Percentiles rank a stretch among this genome's conserved stretches.
Evolutionary conservation across 2,329 filamentous ascomycete genomes (phyloP).

Genomic region (Colletotrichum karsti): DNA sequence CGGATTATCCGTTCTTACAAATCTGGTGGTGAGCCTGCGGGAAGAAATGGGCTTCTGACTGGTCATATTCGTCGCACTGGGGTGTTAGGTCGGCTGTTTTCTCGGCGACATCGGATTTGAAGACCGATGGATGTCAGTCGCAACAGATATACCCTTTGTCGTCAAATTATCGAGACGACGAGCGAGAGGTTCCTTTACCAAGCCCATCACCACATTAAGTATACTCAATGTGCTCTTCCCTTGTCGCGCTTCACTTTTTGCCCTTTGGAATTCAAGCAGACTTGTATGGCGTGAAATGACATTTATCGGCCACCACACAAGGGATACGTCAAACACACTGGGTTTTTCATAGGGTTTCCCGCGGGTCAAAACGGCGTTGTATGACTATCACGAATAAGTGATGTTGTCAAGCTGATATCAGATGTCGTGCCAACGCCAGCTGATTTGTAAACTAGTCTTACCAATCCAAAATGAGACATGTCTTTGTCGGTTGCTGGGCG

Average conservation of each 20-base stretch:
- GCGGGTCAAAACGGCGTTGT: not conserved
- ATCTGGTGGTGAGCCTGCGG: not conserved
- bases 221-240: no score
- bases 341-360: not conserved
- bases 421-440: not conserved
- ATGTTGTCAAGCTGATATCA: not conserved
- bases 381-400: not conserved
- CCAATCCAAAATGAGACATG: not conserved
- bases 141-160: no score
- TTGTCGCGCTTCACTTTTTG: not conserved
- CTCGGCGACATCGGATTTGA: no score
- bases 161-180: no score
- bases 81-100: no score
- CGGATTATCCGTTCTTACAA: not conserved
- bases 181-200: no score
- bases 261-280: not conserved
- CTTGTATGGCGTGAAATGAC: not conserved
- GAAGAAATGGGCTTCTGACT: not conserved
- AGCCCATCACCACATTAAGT: no score
- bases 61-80: not conserved
- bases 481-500: not conserved
- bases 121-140: no score
- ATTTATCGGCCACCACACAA: not conserved
- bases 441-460: conserved; percentile 10
- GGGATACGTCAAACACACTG: not conserved